These are phyloP conservation scores for Trichoderma citrinoviride DNA, from an alignment of 2,329 filamentous ascomycete genomes.

Conservation along the genomic window DNA sequence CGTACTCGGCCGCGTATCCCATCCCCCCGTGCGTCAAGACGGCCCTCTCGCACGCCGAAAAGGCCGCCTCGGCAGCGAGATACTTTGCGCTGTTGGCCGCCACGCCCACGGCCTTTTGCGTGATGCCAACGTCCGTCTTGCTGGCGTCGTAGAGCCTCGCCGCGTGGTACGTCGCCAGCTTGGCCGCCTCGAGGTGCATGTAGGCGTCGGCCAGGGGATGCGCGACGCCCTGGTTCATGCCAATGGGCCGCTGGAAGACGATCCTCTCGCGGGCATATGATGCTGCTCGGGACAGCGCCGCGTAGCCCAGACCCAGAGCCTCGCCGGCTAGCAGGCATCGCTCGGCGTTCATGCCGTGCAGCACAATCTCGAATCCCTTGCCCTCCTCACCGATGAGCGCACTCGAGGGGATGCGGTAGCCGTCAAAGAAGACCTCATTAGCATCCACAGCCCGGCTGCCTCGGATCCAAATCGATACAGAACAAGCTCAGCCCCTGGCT, in stretches of 20 bases:
- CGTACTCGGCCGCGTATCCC: conserved; percentile 63
- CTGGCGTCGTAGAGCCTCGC: conserved; percentile 59
- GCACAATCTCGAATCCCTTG: conserved; percentile 74
- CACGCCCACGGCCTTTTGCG: conserved; percentile 57
- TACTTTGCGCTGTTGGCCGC: conserved; percentile 71
- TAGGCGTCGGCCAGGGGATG: conserved; percentile 65
- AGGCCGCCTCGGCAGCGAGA: conserved; percentile 63
- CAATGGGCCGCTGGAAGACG: conserved; percentile 64
- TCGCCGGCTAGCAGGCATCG: conserved; percentile 74
- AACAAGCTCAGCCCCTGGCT: conserved; percentile 78
- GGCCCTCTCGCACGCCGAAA: conserved; percentile 59
- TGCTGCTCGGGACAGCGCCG: conserved; percentile 60
- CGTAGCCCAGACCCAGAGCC: conserved; percentile 76
- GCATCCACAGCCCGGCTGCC: conserved; percentile 70
- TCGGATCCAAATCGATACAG: conserved; percentile 70
- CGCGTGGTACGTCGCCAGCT: conserved; percentile 64
- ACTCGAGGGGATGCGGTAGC: conserved; percentile 64
- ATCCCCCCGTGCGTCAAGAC: conserved; percentile 61
- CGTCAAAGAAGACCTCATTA: conserved; percentile 86
- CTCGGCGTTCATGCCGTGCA: conserved; percentile 79
- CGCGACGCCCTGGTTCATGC: conserved; percentile 63
- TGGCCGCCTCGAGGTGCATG: conserved; percentile 63
- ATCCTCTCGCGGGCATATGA: conserved; percentile 65
- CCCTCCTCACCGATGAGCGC: conserved; percentile 69
- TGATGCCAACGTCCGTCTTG: conserved; percentile 49